Conservation (phyloP, 169 alveolate genomes). For the Eimeria mitis region DNA sequence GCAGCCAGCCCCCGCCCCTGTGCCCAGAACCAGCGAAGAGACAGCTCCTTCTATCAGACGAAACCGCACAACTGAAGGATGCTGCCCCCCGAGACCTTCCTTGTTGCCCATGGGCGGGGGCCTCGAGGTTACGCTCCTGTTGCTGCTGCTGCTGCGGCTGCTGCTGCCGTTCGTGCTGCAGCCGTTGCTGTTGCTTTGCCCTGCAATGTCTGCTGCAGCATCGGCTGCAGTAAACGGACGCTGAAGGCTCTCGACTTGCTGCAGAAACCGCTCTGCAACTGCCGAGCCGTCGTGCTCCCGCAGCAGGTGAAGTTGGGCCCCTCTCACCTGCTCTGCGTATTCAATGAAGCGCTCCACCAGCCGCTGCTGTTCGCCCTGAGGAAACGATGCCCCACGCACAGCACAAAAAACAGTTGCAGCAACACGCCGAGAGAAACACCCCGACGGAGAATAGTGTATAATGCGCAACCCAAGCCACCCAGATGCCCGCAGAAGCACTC, state of each 20-base stretch:
- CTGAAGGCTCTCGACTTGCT: conserved; percentile 23
- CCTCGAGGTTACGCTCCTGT: background rate
- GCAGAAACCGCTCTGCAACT: conserved; percentile 24
- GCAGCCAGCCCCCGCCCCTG: background rate
- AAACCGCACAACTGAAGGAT: background rate
- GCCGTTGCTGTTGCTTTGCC: conserved; percentile 16
- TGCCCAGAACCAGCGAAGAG: conserved; percentile 1
- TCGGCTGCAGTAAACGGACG: conserved; percentile 12
- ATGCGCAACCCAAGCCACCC: background rate
- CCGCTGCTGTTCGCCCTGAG: conserved; percentile 63
- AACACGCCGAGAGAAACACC: background rate
- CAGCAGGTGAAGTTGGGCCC: conserved; percentile 78
- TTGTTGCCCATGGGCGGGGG: background rate
- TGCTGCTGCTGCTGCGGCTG: conserved; percentile 4
- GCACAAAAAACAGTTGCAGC: background rate
- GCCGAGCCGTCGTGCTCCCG: conserved; percentile 71
- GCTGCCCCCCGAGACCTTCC: conserved; percentile 1
- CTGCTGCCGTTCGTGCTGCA: background rate
- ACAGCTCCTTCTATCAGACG: conserved; percentile 74
- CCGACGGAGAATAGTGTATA: background rate
- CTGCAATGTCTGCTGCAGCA: conserved; percentile 28
- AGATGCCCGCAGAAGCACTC: background rate
- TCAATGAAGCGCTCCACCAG: conserved; percentile 77
- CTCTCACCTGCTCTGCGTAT: conserved; percentile 69
- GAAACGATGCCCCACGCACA: background rate